Base-by-base conservation (phyloP, 306 rosid genomes). In the Citrullus mucosospermus region DNA sequence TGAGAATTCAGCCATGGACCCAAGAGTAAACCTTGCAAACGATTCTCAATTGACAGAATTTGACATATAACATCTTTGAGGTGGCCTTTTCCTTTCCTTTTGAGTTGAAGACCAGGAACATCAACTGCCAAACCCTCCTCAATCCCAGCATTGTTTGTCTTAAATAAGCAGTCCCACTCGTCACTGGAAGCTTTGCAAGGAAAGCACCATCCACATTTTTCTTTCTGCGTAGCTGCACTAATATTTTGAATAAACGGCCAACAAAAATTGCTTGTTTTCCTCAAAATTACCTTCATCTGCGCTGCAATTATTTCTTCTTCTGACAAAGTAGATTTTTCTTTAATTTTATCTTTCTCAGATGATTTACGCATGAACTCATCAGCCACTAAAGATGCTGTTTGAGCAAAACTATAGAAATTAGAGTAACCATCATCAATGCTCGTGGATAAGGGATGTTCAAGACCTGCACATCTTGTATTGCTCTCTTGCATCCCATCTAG, bases 121-220 rank as follows among this genome's bases (percentile, higher is more conserved):
- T 86, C 71, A 74, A 80, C 76, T 65, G 82, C 78, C 71, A 90
- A 83, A 80, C 78, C 85, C 80, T 88, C 90, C 79, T 25, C 74
- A 76, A 82, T 62, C 80, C 89, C 81, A 66, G 83, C 83, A 83
- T 81, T 83, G 71, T 81, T 79, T 78, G 80, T 81, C 85, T 79
- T 83, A 84, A 91, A 88, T 88, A 95, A 88, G 89, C 99, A 95
- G 84, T 89, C 93, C 76, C 82, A 81, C 70, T 88, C 96, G 82
- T 92, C 90, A 85, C 83, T 82, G 58, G 82, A 82, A 85, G 69
- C 78, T 89, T 88, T 92, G 84, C 99, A 92, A 66, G 85, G 79
- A 88, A 86, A 89, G 87, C 97, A 92, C 99, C 97, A 95, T 75
- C 98, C 97, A 43, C 97, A 95, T 83, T 91, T 92, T 86, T 95